Evolutionary conservation across 768 basidiomycete genomes (phyloP).

Genomic region (Lentinula sp.): DNA sequence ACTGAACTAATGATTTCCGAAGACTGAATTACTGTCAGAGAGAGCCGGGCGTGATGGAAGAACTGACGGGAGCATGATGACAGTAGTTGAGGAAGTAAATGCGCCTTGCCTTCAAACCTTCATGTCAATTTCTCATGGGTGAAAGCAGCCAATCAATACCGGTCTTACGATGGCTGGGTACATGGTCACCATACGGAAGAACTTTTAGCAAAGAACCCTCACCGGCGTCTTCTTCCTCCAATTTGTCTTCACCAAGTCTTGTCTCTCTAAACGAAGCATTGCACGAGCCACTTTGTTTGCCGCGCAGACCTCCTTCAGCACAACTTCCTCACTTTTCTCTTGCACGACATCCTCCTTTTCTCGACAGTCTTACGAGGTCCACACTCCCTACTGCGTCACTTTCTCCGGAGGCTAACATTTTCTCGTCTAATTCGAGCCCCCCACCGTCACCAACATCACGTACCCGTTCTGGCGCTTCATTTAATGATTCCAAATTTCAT

Average conservation of each 20-base stretch:
- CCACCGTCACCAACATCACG: slow-evolving; percentile 6
- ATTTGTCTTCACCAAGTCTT: slow-evolving; percentile 33
- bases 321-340: slow-evolving; percentile 29
- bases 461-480: slow-evolving; percentile 6
- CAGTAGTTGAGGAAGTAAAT: not conserved
- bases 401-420: slow-evolving; percentile 29
- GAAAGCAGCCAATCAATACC: slow-evolving; percentile 4
- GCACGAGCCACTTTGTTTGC: slow-evolving; percentile 28
- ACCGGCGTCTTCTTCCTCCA: slow-evolving; percentile 21
- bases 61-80: slow-evolving; percentile 38
- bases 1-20: not conserved
- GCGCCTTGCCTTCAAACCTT: slow-evolving; percentile 5
- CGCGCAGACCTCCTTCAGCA: slow-evolving; percentile 28
- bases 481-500: slow-evolving; percentile 21
- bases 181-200: slow-evolving; percentile 16
- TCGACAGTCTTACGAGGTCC: slow-evolving; percentile 50
- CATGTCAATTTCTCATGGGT: slow-evolving; percentile 4
- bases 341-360: slow-evolving; percentile 41
- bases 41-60: slow-evolving; percentile 44
- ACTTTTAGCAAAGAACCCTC: slow-evolving; percentile 21
- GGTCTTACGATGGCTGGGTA: slow-evolving; percentile 42
- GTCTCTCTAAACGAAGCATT: slow-evolving; percentile 40
- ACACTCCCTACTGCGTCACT: slow-evolving; percentile 61
- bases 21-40: slow-evolving; percentile 33
- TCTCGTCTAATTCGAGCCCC: slow-evolving; percentile 4